These are phyloP conservation scores for Pythium guiyangense DNA, from an alignment of 352 stramenopile species.

Conservation along the genomic window DNA sequence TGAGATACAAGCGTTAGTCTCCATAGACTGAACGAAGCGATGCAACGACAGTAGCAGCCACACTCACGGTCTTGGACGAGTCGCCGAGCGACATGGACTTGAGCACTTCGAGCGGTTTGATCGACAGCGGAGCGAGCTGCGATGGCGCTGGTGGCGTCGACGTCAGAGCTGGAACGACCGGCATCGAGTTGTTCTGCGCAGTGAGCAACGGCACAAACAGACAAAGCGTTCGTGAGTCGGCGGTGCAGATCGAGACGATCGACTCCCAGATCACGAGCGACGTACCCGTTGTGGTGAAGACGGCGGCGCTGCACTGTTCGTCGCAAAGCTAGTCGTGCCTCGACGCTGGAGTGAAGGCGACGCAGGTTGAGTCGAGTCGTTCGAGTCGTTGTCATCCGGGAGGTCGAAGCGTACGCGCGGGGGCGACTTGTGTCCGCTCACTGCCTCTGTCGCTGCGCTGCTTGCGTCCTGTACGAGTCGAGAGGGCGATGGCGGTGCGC, in stretches of 20 bases:
- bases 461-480: not conserved
- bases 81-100: constrained; percentile 8
- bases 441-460: too few relatives aligned
- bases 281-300: not conserved
- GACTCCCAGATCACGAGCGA: too few relatives aligned
- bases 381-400: not conserved
- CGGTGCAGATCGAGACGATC: too few relatives aligned
- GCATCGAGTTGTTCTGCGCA: not conserved
- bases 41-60: not conserved
- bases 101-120: constrained; percentile 21
- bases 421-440: not conserved
- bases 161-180: not conserved
- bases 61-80: constrained; percentile 11
- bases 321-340: not conserved
- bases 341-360: not conserved
- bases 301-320: not conserved
- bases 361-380: not conserved
- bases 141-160: constrained; percentile 3
- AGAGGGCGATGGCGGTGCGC: too few relatives aligned
- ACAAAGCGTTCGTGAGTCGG: too few relatives aligned
- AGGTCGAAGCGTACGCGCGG: not conserved
- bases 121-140: constrained; percentile 16
- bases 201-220: not conserved
- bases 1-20: not conserved
- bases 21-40: not conserved